These are phyloP conservation scores for Linaria vulgaris DNA, from an alignment of 257 asterid genomes.

Conservation along the genomic window DNA sequence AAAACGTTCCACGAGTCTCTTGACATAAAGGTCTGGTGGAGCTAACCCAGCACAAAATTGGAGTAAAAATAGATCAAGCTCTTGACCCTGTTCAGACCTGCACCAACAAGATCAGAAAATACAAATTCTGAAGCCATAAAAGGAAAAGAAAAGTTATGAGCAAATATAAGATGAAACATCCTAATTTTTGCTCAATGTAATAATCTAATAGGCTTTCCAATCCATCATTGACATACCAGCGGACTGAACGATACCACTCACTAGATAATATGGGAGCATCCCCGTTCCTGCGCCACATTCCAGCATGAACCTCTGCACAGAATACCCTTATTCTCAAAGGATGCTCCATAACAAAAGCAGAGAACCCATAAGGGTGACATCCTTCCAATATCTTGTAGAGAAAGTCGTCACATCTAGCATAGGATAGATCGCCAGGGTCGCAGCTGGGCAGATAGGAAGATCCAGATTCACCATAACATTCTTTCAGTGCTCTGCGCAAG, in stretches of 20 bases:
- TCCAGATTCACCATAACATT: constrained; percentile 69
- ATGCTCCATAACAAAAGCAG: constrained; percentile 93
- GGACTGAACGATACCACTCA: constrained; percentile 86
- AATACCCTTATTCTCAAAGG: constrained; percentile 91
- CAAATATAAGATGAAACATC: constrained; percentile 17
- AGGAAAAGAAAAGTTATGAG: neutral
- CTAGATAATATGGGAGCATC: constrained; percentile 72
- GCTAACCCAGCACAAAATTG: constrained; percentile 98
- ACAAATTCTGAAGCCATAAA: neutral
- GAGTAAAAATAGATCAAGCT: constrained; percentile 91
- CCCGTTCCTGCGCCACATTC: constrained; percentile 94
- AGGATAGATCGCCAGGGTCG: constrained; percentile 40
- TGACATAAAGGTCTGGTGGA: constrained; percentile 82
- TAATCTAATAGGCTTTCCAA: no score
- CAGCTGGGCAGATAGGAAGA: constrained; percentile 29
- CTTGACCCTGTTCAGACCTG: constrained; percentile 94
- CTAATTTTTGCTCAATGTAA: neutral
- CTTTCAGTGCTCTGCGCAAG: constrained; percentile 70
- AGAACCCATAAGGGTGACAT: constrained; percentile 85
- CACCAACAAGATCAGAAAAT: neutral
- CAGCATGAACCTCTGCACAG: constrained; percentile 93
- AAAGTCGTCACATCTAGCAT: constrained; percentile 46
- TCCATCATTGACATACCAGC: constrained; percentile 57
- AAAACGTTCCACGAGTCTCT: constrained; percentile 86
- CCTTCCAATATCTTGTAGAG: constrained; percentile 76